Conservation (phyloP, 495 filamentous ascomycete genomes). For the Glutinoglossum americanum region DNA sequence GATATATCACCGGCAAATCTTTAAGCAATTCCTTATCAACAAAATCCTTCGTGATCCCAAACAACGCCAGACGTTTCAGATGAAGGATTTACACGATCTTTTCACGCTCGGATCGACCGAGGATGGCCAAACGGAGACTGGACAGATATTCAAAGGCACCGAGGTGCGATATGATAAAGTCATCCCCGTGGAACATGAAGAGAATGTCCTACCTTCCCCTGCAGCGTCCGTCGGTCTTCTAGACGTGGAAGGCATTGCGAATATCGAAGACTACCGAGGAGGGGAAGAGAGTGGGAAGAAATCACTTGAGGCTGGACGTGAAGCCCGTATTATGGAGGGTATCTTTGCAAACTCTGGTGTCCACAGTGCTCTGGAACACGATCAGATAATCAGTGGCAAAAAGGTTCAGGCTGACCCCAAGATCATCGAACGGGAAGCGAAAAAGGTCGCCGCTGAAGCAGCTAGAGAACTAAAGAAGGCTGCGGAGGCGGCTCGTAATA, state of each 20-base stretch:
- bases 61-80: constrained; percentile 64
- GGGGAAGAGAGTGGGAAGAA: constrained; percentile 20
- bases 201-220: constrained; percentile 9
- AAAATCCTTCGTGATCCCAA: constrained; percentile 88
- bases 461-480: constrained; percentile 51
- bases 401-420: constrained; percentile 41
- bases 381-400: constrained; percentile 58
- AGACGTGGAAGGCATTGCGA: constrained; percentile 33
- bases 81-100: constrained; percentile 72
- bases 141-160: constrained; percentile 60
- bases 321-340: constrained; percentile 57
- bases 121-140: constrained; percentile 58
- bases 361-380: constrained; percentile 70
- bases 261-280: constrained; percentile 31
- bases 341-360: constrained; percentile 73
- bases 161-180: constrained; percentile 37
- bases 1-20: constrained; percentile 95
- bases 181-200: constrained; percentile 4
- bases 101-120: constrained; percentile 57
- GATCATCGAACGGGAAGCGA: constrained; percentile 64
- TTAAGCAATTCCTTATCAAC: constrained; percentile 87
- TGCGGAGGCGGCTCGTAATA: constrained; percentile 41
- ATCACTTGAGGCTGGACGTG: constrained; percentile 19
- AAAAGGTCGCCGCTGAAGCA: constrained; percentile 54
- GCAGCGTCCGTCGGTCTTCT: constrained; percentile 19